Evolutionary conservation across 2,329 filamentous ascomycete species (phyloP), one percentile per base, ranked within the genome.

Genomic region (Fusarium fracticaudum): DNA sequence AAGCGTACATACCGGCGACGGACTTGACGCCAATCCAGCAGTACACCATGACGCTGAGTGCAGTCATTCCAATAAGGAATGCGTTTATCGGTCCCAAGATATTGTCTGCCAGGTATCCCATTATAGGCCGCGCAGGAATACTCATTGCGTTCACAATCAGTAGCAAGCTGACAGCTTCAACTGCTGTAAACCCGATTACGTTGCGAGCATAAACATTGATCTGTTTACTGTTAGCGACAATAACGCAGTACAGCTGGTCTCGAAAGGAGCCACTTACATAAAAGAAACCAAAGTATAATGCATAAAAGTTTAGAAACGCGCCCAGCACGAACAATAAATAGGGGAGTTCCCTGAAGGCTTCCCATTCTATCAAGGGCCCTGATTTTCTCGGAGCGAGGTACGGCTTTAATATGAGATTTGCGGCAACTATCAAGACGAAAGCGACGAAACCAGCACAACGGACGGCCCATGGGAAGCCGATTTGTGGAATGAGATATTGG

Each of bases 71-170:
- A 14, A 75, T 70, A n/a, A 79, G 68, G 50, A 77, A 80, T 3
- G 77, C 78, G 73, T 90, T 91, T 62, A 91, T 80, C 1, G 87
- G 85, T 4, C 89, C 88, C 17, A 78, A 1, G 14, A 86, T 79
- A 62, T 82, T 80, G 82, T 93, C 91, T 13, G 91, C 90, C 7
- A 91, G 76, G 73, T 86, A 84, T 76, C 88, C 90, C 5, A 90
- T 90, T 2, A 91, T 76, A 13, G 92, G 71, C 2, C 91, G 87
- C 22, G 89, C 90, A 10, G 88, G 72, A 22, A 89, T 74, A 7
- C 91, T 89, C 40, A 91, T 84, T 37, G 88, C 90, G 80, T 93
- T 94, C 77, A 92, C 83, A 31, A 93, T 84, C n/a, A 93, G 85
- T 18, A 94, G 83, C 20, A 93, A 80, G 73, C 85, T 85, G 5